Percentiles rank a stretch among this genome's conserved stretches.
Evolutionary conservation across 2,329 filamentous ascomycete species (phyloP).

Genomic region (Fusarium secorum): DNA sequence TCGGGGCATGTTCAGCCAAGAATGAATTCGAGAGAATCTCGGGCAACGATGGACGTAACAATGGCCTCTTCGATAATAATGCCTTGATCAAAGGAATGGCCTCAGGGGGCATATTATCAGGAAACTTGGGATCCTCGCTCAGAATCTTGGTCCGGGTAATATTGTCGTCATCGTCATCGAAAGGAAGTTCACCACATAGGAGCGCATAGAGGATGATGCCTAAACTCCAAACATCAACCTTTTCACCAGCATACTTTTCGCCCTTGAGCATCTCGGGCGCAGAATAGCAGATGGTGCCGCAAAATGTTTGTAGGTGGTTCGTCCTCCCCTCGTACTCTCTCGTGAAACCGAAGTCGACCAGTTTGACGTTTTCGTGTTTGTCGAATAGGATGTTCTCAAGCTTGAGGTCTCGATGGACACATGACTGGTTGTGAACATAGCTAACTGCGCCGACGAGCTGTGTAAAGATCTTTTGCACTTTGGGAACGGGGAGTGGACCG

Average conservation of each 20-base stretch:
- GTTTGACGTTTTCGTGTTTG: slow-evolving; percentile 95
- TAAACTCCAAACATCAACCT: slow-evolving; percentile 95
- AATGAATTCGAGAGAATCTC: slow-evolving; percentile 92
- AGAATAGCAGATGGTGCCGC: slow-evolving; percentile 96
- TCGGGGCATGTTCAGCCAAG: slow-evolving; percentile 82
- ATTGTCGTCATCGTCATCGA: slow-evolving; percentile 94
- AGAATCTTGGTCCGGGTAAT: slow-evolving; percentile 87
- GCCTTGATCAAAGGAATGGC: slow-evolving; percentile 78
- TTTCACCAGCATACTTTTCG: slow-evolving; percentile 97
- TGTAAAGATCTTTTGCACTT: slow-evolving; percentile 94
- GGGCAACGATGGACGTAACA: slow-evolving; percentile 80
- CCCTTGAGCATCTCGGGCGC: slow-evolving; percentile 98
- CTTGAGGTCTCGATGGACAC: slow-evolving; percentile 96
- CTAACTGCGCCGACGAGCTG: slow-evolving; percentile 94
- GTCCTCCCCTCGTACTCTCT: slow-evolving; percentile 95
- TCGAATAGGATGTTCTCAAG: slow-evolving; percentile 91
- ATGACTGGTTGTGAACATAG: slow-evolving; percentile 94
- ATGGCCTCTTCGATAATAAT: slow-evolving; percentile 88
- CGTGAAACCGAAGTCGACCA: slow-evolving; percentile 98
- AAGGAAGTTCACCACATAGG: slow-evolving; percentile 86
- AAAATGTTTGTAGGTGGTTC: slow-evolving; percentile 96
- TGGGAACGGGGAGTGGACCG: slow-evolving; percentile 81
- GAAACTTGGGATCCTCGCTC: slow-evolving; percentile 84
- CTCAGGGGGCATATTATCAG: slow-evolving; percentile 78
- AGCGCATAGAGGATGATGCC: slow-evolving; percentile 86